phyloP scores from a whole-genome alignment of 2,329 filamentous ascomycete species.

The Nemania diffusa region DNA sequence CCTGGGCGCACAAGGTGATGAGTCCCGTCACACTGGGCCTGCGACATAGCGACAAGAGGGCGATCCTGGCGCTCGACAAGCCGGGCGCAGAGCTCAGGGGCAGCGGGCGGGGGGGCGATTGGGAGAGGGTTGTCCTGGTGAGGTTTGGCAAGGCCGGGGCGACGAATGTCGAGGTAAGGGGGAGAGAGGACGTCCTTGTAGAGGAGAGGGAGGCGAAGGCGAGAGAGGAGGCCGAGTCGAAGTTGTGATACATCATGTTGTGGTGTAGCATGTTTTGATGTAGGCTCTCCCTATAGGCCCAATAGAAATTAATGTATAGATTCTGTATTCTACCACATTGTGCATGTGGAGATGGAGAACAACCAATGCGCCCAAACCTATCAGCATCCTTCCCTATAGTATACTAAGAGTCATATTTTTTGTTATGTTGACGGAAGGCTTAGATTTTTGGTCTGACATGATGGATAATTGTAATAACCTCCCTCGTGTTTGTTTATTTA shows the following conservation, averaged over 20 bases:
- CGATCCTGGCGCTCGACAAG: slow-evolving; percentile 67
- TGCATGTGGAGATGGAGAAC: no score
- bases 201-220: slow-evolving; percentile 53
- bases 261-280: not conserved
- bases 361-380: no score
- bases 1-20: slow-evolving; percentile 71
- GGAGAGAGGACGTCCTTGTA: slow-evolving; percentile 60
- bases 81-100: slow-evolving; percentile 66
- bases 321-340: no score
- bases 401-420: not conserved
- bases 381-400: no score
- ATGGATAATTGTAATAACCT: slow-evolving; percentile 1
- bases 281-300: no score
- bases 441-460: not conserved
- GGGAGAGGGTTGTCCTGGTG: slow-evolving; percentile 68
- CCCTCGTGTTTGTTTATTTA: not conserved
- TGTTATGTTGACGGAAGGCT: no score
- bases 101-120: slow-evolving; percentile 63
- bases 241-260: slow-evolving; percentile 18
- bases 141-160: slow-evolving; percentile 63
- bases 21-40: slow-evolving; percentile 62
- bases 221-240: slow-evolving; percentile 50
- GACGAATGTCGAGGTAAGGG: slow-evolving; percentile 63
- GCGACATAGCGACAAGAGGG: slow-evolving; percentile 56
- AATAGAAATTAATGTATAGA: no score